A percentile compares a stretch with the other conserved stretches of the same genome.
These are phyloP conservation scores for Calonectria honghensis DNA, from an alignment of 2,329 filamentous ascomycete genomes.

Conservation along the genomic window DNA sequence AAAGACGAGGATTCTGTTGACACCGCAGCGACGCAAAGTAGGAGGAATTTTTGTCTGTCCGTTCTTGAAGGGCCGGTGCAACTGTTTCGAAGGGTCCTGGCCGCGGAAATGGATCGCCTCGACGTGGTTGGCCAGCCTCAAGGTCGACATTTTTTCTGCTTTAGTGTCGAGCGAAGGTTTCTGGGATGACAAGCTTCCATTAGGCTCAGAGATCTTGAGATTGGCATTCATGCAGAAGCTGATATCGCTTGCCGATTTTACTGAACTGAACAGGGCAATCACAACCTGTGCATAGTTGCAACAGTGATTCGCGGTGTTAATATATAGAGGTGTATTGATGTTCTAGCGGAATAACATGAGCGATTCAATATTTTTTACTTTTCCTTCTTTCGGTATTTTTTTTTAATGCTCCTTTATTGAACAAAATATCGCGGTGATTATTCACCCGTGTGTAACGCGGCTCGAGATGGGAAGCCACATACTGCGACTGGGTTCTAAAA, in stretches of 20 bases:
- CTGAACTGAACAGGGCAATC: neutral
- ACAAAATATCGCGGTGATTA: neutral
- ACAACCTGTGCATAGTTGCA: neutral
- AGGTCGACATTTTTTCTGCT: conserved; percentile 30
- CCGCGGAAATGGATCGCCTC: conserved; percentile 37
- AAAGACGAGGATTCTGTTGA: conserved; percentile 59
- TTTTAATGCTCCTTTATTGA: neutral
- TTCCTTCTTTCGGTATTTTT: neutral
- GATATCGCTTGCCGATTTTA: neutral
- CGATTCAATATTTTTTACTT: neutral
- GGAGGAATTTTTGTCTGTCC: conserved; percentile 25
- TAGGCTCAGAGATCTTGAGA: neutral
- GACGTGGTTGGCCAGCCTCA: conserved; percentile 44
- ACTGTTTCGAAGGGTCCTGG: conserved; percentile 5
- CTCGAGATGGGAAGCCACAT: neutral
- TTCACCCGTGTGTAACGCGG: neutral
- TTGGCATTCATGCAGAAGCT: neutral
- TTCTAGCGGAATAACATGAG: neutral
- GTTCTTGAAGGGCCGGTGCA: conserved; percentile 46
- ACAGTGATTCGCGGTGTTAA: neutral
- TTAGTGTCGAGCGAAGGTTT: neutral
- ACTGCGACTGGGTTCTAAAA: neutral
- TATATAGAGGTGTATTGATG: neutral
- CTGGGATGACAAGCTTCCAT: too few species aligned
- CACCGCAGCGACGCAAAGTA: conserved; percentile 35